phyloP scores from a whole-genome alignment of 1,284 basidiomycete genomes.

The Singerocomus rubriflavus region DNA sequence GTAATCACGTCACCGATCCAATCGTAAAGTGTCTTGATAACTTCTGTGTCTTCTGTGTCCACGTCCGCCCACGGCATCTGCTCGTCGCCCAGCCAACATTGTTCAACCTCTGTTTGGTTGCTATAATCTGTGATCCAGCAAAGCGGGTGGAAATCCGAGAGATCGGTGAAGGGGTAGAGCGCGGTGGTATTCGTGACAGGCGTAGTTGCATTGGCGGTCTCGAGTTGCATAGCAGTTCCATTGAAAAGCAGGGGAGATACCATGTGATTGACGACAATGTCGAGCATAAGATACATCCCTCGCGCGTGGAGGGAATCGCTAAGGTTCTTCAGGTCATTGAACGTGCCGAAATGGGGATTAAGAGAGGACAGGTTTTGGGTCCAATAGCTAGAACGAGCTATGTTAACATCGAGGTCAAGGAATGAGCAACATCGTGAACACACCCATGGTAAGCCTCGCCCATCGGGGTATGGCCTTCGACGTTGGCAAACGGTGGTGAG shows the following conservation, averaged over 20 bases:
- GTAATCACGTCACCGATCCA: slow-evolving; percentile 60
- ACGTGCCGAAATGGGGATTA: slow-evolving; percentile 65
- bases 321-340: slow-evolving; percentile 61
- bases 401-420: neutral
- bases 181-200: slow-evolving; percentile 38
- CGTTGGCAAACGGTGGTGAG: slow-evolving; percentile 61
- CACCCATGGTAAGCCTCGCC: slow-evolving; percentile 65
- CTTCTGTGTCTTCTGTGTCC: slow-evolving; percentile 63
- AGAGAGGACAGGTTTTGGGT: slow-evolving; percentile 55
- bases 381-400: slow-evolving; percentile 47
- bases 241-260: slow-evolving; percentile 37
- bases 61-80: slow-evolving; percentile 64
- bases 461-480: slow-evolving; percentile 59
- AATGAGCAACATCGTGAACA: slow-evolving; percentile 4
- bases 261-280: slow-evolving; percentile 74
- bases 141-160: slow-evolving; percentile 35
- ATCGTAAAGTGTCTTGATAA: slow-evolving; percentile 49
- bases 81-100: slow-evolving; percentile 74
- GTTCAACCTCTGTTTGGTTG: slow-evolving; percentile 67
- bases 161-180: slow-evolving; percentile 36
- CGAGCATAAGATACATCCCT: slow-evolving; percentile 78
- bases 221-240: slow-evolving; percentile 27
- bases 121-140: slow-evolving; percentile 48
- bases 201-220: slow-evolving; percentile 19
- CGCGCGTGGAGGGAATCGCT: slow-evolving; percentile 59